Evolutionary conservation across 169 alveolate genomes (phyloP), one percentile per base, ranked within the genome.

Genomic region (Babesia gibsoni): DNA sequence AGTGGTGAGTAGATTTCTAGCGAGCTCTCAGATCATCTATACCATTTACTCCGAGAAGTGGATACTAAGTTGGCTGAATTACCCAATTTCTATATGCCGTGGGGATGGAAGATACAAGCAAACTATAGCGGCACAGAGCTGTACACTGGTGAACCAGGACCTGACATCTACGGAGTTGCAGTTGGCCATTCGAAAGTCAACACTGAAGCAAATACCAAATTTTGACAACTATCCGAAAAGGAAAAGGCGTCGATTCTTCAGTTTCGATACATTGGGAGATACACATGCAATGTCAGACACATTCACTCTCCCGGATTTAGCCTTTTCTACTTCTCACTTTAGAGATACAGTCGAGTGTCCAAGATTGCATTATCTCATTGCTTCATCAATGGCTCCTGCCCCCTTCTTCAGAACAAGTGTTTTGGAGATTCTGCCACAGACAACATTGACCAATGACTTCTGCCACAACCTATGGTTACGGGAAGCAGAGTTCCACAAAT

Each of bases 351-450:
- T 54, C 52, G 72, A 64, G 32, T 69, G 74, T 22, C 94, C 94
- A 8, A 65, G 67, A 48, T 82, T 90, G 61, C 89, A 84, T 54
- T 90, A 84, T 56, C 67, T 89, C 53, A 73, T 84, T 42, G 72
- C 91, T 30, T 88, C 88, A 79, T 83, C 91, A 23, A 88, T 90
- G 42, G 91, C 92, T 23, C 94, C 94, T 14, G 83, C 89, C 50
- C 94, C 94, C n/a, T 90, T 84, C 67, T 90, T 83, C 65, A 63
- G 94, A 23, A 90, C 94, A 14, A 86, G 90, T 16, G 88, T 90
- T 20, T 79, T 84, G 53, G 92, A 88, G 83, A 75, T 90, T 0
- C 67, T 90, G 45, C 94, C 94, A 18, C 86, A 83, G 56, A 84
- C 81, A n/a, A 90, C 90, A 5, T 39, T 84, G 27, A 69, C 75